These are phyloP conservation scores for Chamaecrista fasciculata DNA, from an alignment of 306 rosid genomes.

Conservation along the genomic window DNA sequence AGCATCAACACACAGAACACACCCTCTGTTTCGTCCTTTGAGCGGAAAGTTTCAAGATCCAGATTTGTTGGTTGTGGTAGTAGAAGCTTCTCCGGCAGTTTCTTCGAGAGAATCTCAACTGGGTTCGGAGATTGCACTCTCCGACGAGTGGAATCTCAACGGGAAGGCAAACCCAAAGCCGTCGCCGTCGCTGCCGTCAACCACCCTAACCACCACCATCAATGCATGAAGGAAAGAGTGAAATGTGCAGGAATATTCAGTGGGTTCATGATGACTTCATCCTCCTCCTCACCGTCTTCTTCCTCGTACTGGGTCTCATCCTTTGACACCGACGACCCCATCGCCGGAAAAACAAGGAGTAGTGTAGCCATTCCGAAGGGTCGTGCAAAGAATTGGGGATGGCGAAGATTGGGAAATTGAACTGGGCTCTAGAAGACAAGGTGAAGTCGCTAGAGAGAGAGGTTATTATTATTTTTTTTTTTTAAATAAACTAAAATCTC, in stretches of 20 bases:
- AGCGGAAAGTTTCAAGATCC: conserved; percentile 82
- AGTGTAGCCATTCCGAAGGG: conserved; percentile 33
- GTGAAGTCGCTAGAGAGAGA: no score
- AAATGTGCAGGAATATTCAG: conserved; percentile 79
- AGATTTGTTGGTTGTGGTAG: conserved; percentile 97
- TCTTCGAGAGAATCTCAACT: conserved; percentile 88
- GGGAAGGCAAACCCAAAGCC: conserved; percentile 55
- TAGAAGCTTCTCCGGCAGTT: conserved; percentile 92
- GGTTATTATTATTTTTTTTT: no score
- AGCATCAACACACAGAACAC: no score
- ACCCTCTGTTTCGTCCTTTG: conserved; percentile 50
- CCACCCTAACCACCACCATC: conserved; percentile 13
- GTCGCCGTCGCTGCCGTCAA: background rate
- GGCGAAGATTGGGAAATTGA: no score
- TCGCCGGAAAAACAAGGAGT: conserved; percentile 35
- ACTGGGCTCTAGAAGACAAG: no score
- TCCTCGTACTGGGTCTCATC: conserved; percentile 69
- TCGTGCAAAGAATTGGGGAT: conserved; percentile 59
- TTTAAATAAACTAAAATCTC: no score
- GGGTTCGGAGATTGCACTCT: conserved; percentile 91
- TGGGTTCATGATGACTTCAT: conserved; percentile 66
- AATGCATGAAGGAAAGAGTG: conserved; percentile 67
- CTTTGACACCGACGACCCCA: conserved; percentile 23
- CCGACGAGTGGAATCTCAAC: conserved; percentile 76
- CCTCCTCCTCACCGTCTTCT: conserved; percentile 56